phyloP scores from a whole-genome alignment of 768 basidiomycete species.

The Mycena maculata region DNA sequence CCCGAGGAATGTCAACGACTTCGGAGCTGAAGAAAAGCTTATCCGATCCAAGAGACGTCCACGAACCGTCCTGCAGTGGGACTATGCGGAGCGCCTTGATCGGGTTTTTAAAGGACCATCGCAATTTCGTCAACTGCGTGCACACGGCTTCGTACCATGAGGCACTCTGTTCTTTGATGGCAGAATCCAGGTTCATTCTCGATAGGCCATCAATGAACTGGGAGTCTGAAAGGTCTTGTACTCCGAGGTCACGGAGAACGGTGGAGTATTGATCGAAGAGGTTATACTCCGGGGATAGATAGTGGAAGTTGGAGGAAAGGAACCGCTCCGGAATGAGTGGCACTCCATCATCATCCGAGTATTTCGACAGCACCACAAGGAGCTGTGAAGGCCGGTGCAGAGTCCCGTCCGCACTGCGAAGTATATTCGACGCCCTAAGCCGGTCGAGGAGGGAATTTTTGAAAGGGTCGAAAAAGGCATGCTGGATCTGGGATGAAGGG shows the following conservation, averaged over 20 bases:
- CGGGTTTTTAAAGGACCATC: too few species aligned
- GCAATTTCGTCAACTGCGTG: not conserved
- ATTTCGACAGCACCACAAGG: not conserved
- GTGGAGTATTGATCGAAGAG: not conserved
- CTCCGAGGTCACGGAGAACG: slow-evolving; percentile 1
- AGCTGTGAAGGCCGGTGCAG: slow-evolving; percentile 18
- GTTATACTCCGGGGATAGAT: slow-evolving; percentile 9
- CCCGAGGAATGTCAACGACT: not conserved
- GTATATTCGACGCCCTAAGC: slow-evolving; percentile 25
- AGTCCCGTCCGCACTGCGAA: slow-evolving; percentile 31
- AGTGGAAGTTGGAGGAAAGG: not conserved
- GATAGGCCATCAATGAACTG: not conserved
- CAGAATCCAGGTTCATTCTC: not conserved
- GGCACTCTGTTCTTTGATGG: not conserved
- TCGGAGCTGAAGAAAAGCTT: slow-evolving; percentile 16
- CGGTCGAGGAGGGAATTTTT: slow-evolving; percentile 10
- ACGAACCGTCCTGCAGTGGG: slow-evolving; percentile 12
- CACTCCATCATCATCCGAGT: not conserved
- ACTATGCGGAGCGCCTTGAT: slow-evolving; percentile 6
- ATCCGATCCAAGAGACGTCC: not conserved
- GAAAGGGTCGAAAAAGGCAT: slow-evolving; percentile 32
- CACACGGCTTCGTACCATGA: slow-evolving; percentile 8
- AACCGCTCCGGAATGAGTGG: not conserved
- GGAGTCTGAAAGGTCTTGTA: not conserved
- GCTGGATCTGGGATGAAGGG: slow-evolving; percentile 29